A percentile compares a stretch with the other conserved stretches of the same genome.
phyloP scores from a whole-genome alignment of 805 yeast species.

The Candida odintsovae region DNA sequence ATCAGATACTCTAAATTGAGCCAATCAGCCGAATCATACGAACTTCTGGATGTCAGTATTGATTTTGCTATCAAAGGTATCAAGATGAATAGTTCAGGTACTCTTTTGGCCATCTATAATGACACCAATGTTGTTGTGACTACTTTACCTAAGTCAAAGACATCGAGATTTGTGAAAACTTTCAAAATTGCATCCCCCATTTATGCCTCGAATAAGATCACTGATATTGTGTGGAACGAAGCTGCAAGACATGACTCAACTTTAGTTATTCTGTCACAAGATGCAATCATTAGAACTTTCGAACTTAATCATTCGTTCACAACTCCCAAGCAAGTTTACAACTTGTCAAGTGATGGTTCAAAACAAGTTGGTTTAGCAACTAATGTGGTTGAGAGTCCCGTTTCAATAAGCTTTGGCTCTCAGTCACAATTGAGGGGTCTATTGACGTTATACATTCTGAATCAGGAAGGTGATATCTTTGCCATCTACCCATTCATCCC shows the following conservation, averaged over 20 bases:
- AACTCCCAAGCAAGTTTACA: constrained; percentile 16
- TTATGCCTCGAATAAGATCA: constrained; percentile 24
- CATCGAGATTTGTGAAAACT: constrained; percentile 7
- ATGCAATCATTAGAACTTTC: constrained; percentile 28
- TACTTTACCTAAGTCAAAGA: constrained; percentile 23
- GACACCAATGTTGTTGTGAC: constrained; percentile 25
- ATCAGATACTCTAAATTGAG: constrained; percentile 14
- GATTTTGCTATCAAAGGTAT: constrained; percentile 30
- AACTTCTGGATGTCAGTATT: constrained; percentile 9
- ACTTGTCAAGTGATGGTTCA: constrained; percentile 16
- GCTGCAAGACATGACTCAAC: constrained; percentile 37
- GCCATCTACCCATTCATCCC: constrained; percentile 65
- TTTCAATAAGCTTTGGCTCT: constrained; percentile 22
- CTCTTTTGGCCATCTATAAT: constrained; percentile 38
- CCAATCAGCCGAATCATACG: constrained; percentile 5
- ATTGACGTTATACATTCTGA: constrained; percentile 47
- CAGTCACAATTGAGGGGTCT: constrained; percentile 29
- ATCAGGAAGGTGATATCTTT: constrained; percentile 53
- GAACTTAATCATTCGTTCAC: constrained; percentile 28
- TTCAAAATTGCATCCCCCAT: constrained; percentile 25
- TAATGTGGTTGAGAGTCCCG: constrained; percentile 17
- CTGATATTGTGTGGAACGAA: constrained; percentile 40
- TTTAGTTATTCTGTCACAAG: constrained; percentile 35
- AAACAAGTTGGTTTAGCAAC: constrained; percentile 16
- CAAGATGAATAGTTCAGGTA: constrained; percentile 34